Evolutionary conservation across 139 green algal genomes (phyloP), one percentile per base, ranked within the genome.

Genomic region (Nannochloris sp.): DNA sequence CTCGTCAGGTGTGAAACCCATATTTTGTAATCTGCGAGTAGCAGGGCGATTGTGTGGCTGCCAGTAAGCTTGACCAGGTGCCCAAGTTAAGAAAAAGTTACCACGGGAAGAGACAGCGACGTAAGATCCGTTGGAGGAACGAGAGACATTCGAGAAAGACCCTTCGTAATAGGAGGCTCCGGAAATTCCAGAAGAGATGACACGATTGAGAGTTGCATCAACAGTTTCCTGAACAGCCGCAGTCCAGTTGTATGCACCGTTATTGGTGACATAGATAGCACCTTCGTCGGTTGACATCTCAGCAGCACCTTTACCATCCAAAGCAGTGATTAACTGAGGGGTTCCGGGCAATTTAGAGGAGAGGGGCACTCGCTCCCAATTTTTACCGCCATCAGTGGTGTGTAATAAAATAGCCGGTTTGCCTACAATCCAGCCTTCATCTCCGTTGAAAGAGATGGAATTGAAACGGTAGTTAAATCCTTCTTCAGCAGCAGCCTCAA

Each of bases 41-140:
- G 72, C 81, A 35, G 83, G 84, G 25, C 94, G 80, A 85, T 97
- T 98, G 86, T 97, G 92, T 6, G 92, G 92, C 79, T 80, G 56
- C 92, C 92, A 98, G 73, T 83, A 95, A 5, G 77, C 85, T 69
- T 97, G 85, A 6, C 92, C 92, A 6, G 91, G 85, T 23, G 79
- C 60, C 94, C 94, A 99, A 29, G 94, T 97, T 83, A 99, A 93
- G 83, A 89, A 99, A 76, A 99, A 99, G 89, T 99, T 99, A 54
- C 94, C 94, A 36, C 94, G 84, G 2, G 82, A 93, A 42, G 72
- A 90, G 13, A 99, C 89, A 14, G 87, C 94, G 10, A 99, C 86
- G 62, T 99, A 99, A 60, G 89, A 71, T 38, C 94, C 94, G 0
- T 5, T 37, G 0, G 74, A 54, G 60, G 72, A 86, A 57, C 94